These are phyloP conservation scores for Epichloe festucae DNA, from an alignment of 2,329 filamentous ascomycete genomes.

Conservation along the genomic window DNA sequence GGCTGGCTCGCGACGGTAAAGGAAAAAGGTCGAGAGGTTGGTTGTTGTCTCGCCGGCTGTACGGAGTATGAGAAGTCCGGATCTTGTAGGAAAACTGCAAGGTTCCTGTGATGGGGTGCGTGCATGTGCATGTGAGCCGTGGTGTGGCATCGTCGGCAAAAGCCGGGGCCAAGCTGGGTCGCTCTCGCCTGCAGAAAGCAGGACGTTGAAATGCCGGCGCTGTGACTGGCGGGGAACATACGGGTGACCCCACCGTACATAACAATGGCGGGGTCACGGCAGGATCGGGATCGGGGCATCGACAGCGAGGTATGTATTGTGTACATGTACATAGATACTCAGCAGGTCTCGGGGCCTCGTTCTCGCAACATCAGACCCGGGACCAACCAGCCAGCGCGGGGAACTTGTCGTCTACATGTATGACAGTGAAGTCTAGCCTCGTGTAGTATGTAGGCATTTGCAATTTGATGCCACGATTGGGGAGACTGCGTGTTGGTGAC, in stretches of 20 bases:
- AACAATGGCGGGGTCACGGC: conserved; percentile 20
- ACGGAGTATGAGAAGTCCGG: not conserved
- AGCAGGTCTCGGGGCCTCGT: not conserved
- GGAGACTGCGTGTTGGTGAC: not conserved
- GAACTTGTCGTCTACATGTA: not conserved
- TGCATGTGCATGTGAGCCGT: not conserved
- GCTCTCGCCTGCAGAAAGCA: not conserved
- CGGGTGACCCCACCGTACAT: too few relatives aligned
- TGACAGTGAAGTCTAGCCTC: not conserved
- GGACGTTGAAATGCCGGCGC: not conserved
- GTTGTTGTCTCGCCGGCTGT: not conserved
- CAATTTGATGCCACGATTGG: conserved; percentile 1
- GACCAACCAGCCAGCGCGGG: not conserved
- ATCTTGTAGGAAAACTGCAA: not conserved
- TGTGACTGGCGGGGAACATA: conserved; percentile 1
- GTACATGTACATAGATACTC: not conserved
- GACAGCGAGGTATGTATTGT: too few relatives aligned
- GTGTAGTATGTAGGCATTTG: not conserved
- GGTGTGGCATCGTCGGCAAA: conserved; percentile 10
- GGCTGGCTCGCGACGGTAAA: too few relatives aligned
- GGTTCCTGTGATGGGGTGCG: too few relatives aligned
- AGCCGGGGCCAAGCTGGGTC: conserved; percentile 9
- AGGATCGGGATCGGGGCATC: not conserved
- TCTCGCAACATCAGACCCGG: not conserved
- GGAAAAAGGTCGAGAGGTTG: not conserved